Evolutionary conservation across 768 basidiomycete species (phyloP), one percentile per base, ranked within the genome.

Genomic region (Stropharia rugosoannulata): DNA sequence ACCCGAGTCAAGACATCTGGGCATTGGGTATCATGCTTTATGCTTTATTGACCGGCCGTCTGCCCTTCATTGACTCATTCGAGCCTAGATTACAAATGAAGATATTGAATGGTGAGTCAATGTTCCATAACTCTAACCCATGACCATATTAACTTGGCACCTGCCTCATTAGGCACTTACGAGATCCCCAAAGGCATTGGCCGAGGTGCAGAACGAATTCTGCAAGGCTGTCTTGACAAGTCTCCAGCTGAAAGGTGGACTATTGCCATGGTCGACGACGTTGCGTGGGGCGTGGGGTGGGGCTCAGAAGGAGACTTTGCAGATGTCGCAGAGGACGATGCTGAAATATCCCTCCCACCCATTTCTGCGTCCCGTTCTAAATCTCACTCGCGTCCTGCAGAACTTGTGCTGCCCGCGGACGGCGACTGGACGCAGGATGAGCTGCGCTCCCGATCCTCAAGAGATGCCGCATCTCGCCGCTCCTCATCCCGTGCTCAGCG

Each of bases 1-100:
- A 83, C 62, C 88, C 94, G 2, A 84, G 90, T 0, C 92, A 95
- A 66, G 97, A 99, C 60, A 86, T 98, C 27, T 99, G 97, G 97
- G 95, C 97, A 0, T 74, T 98, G 2, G 97, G 97, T 0, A 86
- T 95, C 52, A 80, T 97, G 59, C 83, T 99, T 1, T 92, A 94
- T 66, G 85, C 88, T 7, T 76, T 99, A 1, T 79, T 98, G 16
- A 86, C 86, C 0, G 94, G 94, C 2, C 75, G 78, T n/a, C 75
- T 98, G 6, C 97, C 97, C 0, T 98, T 98, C 68, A 73, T 67
- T 35, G 96, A 99, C 70, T 75, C 88, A 0, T 99, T 91, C 64
- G 96, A 99, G 69, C 95, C 94, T 1, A 77, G 96, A 35, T 70
- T 98, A 55, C 89, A 93, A 49, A 87, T 93, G 82, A 95, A 95